These are phyloP conservation scores for Alloascoidea africana DNA, from an alignment of 805 yeast genomes.

Conservation along the genomic window DNA sequence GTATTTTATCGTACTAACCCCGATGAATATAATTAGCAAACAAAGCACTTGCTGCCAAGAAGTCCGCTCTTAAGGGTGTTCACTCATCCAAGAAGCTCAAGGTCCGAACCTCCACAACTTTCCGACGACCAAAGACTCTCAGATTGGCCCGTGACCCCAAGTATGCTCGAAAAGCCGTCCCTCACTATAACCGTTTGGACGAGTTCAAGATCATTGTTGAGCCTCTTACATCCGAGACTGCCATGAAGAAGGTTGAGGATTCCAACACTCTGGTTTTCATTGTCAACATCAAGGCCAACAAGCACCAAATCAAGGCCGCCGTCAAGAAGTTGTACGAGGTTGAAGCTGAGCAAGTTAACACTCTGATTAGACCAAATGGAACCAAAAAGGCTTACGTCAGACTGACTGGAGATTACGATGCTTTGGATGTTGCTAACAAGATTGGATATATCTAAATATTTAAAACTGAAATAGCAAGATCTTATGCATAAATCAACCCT, in stretches of 20 bases:
- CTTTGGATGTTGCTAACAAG: slow-evolving; percentile 99
- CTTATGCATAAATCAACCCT: neutral
- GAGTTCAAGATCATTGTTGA: slow-evolving; percentile 86
- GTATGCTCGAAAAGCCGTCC: slow-evolving; percentile 90
- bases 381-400: slow-evolving; percentile 99
- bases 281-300: slow-evolving; percentile 95
- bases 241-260: slow-evolving; percentile 98
- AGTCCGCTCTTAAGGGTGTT: slow-evolving; percentile 96
- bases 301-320: slow-evolving; percentile 95
- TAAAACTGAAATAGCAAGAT: neutral
- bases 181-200: slow-evolving; percentile 95
- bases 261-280: slow-evolving; percentile 98
- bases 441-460: slow-evolving; percentile 86
- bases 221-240: slow-evolving; percentile 96
- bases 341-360: slow-evolving; percentile 88
- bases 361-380: slow-evolving; percentile 97
- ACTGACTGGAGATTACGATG: slow-evolving; percentile 98
- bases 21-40: no score
- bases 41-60: slow-evolving; percentile 96
- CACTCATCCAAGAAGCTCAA: slow-evolving; percentile 80
- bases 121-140: slow-evolving; percentile 96
- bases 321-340: slow-evolving; percentile 97
- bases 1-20: no score
- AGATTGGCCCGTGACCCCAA: slow-evolving; percentile 88
- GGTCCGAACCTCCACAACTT: slow-evolving; percentile 90